A percentile compares a stretch with the other conserved stretches of the same genome.
These are phyloP conservation scores for Sugiyamaella neomexicana DNA, from an alignment of 1,139 yeast species.

Conservation along the genomic window DNA sequence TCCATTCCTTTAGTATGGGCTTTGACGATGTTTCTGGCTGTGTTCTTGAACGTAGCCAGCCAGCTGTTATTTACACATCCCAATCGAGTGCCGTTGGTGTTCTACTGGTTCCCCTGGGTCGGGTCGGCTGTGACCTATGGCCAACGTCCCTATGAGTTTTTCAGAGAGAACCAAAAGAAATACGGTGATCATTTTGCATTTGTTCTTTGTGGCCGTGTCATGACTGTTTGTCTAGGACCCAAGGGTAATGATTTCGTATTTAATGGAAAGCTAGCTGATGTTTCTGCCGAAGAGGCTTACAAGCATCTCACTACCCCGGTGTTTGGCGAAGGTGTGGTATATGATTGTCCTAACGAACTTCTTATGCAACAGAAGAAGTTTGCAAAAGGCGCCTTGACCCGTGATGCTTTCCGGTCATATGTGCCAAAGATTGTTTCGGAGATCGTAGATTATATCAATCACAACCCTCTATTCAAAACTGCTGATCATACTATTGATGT, in stretches of 20 bases:
- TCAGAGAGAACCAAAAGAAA: slow-evolving; percentile 69
- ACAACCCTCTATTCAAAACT: slow-evolving; percentile 47
- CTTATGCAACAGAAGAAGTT: slow-evolving; percentile 98
- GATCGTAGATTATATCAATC: slow-evolving; percentile 60
- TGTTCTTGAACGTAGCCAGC: slow-evolving; percentile 62
- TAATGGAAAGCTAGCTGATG: slow-evolving; percentile 86
- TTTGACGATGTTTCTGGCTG: slow-evolving; percentile 38
- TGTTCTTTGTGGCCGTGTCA: slow-evolving; percentile 80
- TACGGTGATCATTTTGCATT: slow-evolving; percentile 94
- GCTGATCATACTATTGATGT: slow-evolving; percentile 63
- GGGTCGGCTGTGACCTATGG: slow-evolving; percentile 91
- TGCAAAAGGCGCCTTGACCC: slow-evolving; percentile 84
- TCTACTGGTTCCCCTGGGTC: slow-evolving; percentile 93
- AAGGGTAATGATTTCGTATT: slow-evolving; percentile 96
- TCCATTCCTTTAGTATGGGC: slow-evolving; percentile 33
- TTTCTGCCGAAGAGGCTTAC: slow-evolving; percentile 95
- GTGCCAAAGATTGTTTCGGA: slow-evolving; percentile 90
- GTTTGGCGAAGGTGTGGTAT: slow-evolving; percentile 94
- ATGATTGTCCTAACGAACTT: slow-evolving; percentile 91
- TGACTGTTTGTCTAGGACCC: slow-evolving; percentile 97
- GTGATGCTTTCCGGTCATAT: slow-evolving; percentile 77
- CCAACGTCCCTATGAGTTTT: slow-evolving; percentile 89
- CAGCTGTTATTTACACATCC: slow-evolving; percentile 69
- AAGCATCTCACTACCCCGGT: slow-evolving; percentile 95
- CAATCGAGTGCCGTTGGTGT: slow-evolving; percentile 68